Evolutionary conservation across 345 rosid genomes (phyloP), one percentile per base, ranked within the genome.

Genomic region (Cardiospermum halicacabum): DNA sequence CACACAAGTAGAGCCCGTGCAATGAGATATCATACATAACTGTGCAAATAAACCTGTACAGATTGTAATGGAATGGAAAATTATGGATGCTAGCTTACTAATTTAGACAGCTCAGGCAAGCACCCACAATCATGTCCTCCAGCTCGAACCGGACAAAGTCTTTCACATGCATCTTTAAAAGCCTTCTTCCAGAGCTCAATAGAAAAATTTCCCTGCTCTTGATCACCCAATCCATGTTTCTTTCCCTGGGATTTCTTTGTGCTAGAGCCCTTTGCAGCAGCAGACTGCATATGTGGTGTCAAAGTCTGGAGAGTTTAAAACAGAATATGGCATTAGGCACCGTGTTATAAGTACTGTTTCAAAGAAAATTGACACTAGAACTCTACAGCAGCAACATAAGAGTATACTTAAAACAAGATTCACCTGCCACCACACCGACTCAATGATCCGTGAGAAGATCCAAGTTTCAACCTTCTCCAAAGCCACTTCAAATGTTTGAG

Each of bases 361-460:
- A 36, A 11, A 6, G 40, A 55, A 37, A 48, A 22, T 51, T 34
- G 2, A 32, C 62, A 65, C 36, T 42, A 7, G 18, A 53, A 40
- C 19, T 65, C 19, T n/a, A 42, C 60, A 65, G 56, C 36, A 57
- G 58, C 67, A 37, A 57, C 49, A 60, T 59, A 45, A 49, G 19
- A 50, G 31, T 25, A 26, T n/a, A 48, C 8, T 40, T 34, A 7
- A 15, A 62, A 45, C 73, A 75, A 58, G 45, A 26, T 3, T 36
- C 48, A 92, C 98, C 98, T 89, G 96, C 98, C 98, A 92, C 98
- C 98, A 92, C 54, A 92, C 83, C 13, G 93, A 92, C 64, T 88
- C 89, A 8, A 92, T 82, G 45, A 92, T 77, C 51, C 96, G 80
- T 13, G 87, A 84, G 81, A 92, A 92, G 64, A 89, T 87, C 98